Evolutionary conservation across 2,329 filamentous ascomycete species (phyloP), one percentile per base, ranked within the genome.

Genomic region (Xylariaceae sp.): DNA sequence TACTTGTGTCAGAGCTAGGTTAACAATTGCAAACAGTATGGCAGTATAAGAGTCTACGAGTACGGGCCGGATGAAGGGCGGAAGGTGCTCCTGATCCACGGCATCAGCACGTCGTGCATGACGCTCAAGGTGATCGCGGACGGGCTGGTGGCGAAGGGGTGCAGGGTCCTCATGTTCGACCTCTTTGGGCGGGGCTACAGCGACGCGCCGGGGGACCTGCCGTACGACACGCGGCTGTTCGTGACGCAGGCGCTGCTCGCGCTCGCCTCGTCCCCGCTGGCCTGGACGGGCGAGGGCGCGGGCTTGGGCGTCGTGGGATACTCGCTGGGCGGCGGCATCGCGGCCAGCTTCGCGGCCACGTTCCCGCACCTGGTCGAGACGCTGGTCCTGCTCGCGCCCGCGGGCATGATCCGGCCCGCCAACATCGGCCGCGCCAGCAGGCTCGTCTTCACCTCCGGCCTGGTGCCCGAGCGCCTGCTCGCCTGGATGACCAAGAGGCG

Each of bases 91-190:
- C 70, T 94, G 23, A 70, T 94, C 7, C 88, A 94, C 58, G 88
- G 88, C 31, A 90, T 94, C 57, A 87, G 81, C 44, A 94, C 86
- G 0, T 83, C 87, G 0, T 88, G 83, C 59, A 75, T 89, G 51
- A 81, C 85, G 2, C 68, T 92, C 12, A 73, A 74, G 17, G 74
- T 73, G 31, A 62, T 94, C 23, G 84, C 86, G 18, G 69, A 80
- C 51, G 71, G 70, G 14, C 70, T 94, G 15, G 85, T 76, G 3
- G 68, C 74, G 27, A 73, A 73, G 35, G 85, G 86, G 21, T 89
- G 79, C 56, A 76, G 88, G 29, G 86, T 94, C 9, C 81, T 94
- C 78, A 68, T 92, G 3, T 92, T 88, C 58, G 74, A 86, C 54
- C 69, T 86, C 31, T 85, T 83, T 50, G 81, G 81, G 29, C 71